phyloP scores from a whole-genome alignment of 148 eudicot genomes.

The Silene conica region DNA sequence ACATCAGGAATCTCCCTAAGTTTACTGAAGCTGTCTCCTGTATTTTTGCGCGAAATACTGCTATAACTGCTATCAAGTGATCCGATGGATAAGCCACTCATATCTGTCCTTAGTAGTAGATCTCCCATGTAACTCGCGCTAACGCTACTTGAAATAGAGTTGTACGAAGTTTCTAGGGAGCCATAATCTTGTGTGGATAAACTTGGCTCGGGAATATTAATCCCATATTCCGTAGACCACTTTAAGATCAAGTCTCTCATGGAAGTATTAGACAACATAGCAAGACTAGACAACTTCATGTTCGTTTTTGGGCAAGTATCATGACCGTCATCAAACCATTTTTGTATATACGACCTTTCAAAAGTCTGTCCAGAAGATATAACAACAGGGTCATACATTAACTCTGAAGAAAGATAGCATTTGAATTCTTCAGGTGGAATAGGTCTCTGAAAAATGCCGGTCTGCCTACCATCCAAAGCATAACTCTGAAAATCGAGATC shows the following conservation, averaged over 20 bases:
- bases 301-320: constrained; percentile 67
- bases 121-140: constrained; percentile 56
- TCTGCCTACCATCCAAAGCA: constrained; percentile 22
- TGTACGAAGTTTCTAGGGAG: constrained; percentile 49
- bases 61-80: constrained; percentile 43
- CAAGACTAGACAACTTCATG: constrained; percentile 38
- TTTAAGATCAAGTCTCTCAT: constrained; percentile 53
- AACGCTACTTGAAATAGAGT: constrained; percentile 54
- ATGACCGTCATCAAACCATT: constrained; percentile 82
- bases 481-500: constrained; percentile 22
- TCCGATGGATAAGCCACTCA: constrained; percentile 54
- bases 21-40: constrained; percentile 20
- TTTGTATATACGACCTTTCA: constrained; percentile 71
- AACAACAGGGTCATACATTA: constrained; percentile 85
- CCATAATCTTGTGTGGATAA: constrained; percentile 25
- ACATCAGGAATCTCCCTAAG: constrained; percentile 19
- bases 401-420: constrained; percentile 59
- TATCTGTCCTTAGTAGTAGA: constrained; percentile 53
- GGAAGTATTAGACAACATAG: constrained; percentile 49
- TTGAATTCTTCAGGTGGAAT: constrained; percentile 60
- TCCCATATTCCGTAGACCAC: constrained; percentile 47
- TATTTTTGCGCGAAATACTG: constrained; percentile 27
- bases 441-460: constrained; percentile 22
- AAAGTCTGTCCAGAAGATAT: constrained; percentile 80
- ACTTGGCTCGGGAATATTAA: constrained; percentile 32